Evolutionary conservation across 129 eudicot genomes (phyloP).

Genomic region (Pittosporum tobira): DNA sequence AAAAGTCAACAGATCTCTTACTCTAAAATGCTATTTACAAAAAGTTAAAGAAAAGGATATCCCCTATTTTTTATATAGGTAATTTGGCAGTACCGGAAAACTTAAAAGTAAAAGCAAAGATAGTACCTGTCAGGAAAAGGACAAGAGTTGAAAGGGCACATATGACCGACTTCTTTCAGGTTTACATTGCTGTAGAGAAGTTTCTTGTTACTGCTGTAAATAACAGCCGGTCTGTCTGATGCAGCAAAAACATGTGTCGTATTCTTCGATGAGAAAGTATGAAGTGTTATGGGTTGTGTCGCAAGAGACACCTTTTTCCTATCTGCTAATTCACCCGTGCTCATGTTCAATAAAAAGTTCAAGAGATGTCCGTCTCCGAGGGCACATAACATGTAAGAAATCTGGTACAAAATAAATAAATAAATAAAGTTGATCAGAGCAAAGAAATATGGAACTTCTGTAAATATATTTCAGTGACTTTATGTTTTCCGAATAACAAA

Average conservation of each 20-base stretch:
- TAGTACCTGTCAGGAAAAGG: slow-evolving; percentile 95
- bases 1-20: no score
- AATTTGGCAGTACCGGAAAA: no score
- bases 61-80: no score
- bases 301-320: slow-evolving; percentile 90
- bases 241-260: slow-evolving; percentile 95
- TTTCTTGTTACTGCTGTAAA: slow-evolving; percentile 91
- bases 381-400: slow-evolving; percentile 87
- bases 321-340: slow-evolving; percentile 60
- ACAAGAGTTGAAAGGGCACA: slow-evolving; percentile 95
- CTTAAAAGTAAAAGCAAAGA: no score
- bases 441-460: no score
- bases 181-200: slow-evolving; percentile 92
- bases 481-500: no score
- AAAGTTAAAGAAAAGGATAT: not conserved
- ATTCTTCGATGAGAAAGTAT: slow-evolving; percentile 81
- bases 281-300: slow-evolving; percentile 72
- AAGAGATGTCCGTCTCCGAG: slow-evolving; percentile 98
- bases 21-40: not conserved
- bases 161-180: slow-evolving; percentile 91
- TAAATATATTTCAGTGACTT: no score
- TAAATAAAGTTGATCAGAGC: no score
- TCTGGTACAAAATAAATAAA: slow-evolving; percentile 35
- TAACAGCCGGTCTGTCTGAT: slow-evolving; percentile 85
- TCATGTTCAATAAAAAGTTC: slow-evolving; percentile 68